Evolutionary conservation across 2,329 filamentous ascomycete species (phyloP), one percentile per base, ranked within the genome.

Genomic region (Fusarium burgessii): DNA sequence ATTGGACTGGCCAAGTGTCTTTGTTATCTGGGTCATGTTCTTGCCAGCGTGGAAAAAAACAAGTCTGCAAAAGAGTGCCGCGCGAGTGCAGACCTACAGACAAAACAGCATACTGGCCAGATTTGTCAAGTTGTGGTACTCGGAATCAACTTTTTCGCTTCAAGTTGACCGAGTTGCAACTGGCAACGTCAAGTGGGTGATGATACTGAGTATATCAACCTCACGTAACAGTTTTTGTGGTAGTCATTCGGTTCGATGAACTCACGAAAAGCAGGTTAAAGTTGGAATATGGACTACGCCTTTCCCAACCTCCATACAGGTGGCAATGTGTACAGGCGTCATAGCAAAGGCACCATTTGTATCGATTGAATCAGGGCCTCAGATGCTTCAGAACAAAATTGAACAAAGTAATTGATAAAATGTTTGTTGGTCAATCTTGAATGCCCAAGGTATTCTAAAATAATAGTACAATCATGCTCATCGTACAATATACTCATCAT

Each of bases 401-500:
- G 72, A 74, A 74, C 68, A 73, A 73, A 68, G 68, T 71, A 58
- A 45, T 75, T 41, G 60, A 58, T 62, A 4, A 68, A 49, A 68
- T 29, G 57, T 68, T 61, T 57, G 45, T 71, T 74, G 68, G 72
- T 74, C 65, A 60, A 66, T 60, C 66, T 70, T 61, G 66, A 73
- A 73, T 72, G 75, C 72, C 72, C 3, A 46, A 55, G 38, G 20
- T 73, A 70, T 71, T 71, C 69, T 77, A 76, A 74, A 70, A 70
- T 65, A 65, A 65, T 74, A 78, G 69, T 65, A 65, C 75, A 78
- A 68, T 70, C 65, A 64, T 75, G 69, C 71, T 75, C 70, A 66
- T 77, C 65, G 61, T 76, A 77, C 67, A 76, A 75, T 69, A 72
- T 61, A 75, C 70, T n/a, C n/a, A n/a, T n/a, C n/a, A n/a, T n/a